phyloP scores from a whole-genome alignment of 2,329 filamentous ascomycete genomes.

The Ophiostoma australiae region DNA sequence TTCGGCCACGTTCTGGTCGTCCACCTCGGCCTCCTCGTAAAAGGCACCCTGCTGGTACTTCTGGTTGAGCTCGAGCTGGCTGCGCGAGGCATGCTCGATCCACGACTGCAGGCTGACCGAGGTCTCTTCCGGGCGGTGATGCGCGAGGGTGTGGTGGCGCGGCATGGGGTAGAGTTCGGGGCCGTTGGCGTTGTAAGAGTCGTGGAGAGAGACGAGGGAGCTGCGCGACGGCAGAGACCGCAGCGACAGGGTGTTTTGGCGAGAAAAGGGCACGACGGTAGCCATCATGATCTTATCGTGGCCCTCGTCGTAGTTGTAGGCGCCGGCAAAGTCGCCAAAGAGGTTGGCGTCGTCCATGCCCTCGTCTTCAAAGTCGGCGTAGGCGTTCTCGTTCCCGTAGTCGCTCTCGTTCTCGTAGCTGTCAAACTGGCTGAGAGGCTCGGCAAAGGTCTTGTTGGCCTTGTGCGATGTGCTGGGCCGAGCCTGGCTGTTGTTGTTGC shows the following conservation, averaged over 20 bases:
- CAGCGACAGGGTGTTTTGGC: constrained; percentile 11
- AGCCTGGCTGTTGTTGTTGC: background rate
- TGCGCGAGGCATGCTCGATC: constrained; percentile 22
- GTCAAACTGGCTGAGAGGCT: background rate
- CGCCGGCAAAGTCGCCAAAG: constrained; percentile 22
- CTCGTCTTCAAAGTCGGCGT: constrained; percentile 15
- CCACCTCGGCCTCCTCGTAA: constrained; percentile 11
- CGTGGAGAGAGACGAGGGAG: constrained; percentile 14
- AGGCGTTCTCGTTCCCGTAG: background rate
- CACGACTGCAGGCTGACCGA: constrained; percentile 22
- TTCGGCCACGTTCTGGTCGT: background rate
- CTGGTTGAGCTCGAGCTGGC: constrained; percentile 14
- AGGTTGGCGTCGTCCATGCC: constrained; percentile 8
- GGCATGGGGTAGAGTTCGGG: background rate
- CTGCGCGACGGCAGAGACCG: constrained; percentile 17
- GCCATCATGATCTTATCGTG: constrained; percentile 24
- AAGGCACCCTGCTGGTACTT: constrained; percentile 1
- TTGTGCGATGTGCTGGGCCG: background rate
- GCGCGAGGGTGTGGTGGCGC: background rate
- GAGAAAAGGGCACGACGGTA: constrained; percentile 20
- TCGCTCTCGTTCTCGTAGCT: constrained; percentile 19
- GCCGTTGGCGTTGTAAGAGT: background rate
- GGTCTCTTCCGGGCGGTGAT: constrained; percentile 19
- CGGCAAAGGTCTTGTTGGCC: background rate
- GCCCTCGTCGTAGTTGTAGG: constrained; percentile 16